Evolutionary conservation across 2,329 filamentous ascomycete species (phyloP), one percentile per base, ranked within the genome.

Genomic region (Colletotrichum filicis): DNA sequence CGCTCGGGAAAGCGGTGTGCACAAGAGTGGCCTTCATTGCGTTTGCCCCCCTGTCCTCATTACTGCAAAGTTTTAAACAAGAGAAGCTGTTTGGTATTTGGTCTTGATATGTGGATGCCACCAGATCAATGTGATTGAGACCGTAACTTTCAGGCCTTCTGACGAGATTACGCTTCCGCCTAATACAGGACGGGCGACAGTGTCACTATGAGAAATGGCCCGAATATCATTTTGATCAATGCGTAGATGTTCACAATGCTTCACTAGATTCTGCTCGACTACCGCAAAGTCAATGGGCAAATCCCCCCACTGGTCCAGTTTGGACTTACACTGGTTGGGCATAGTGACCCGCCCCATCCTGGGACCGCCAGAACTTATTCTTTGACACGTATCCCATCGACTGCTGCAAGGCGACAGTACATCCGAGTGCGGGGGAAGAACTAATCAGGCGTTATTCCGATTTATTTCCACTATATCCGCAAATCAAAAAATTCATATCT

Each of bases 51-150:
- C 30, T 9, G 30, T 32, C 30, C 9, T 32, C 30, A 32, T 9
- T 11, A 32, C 30, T 32, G 9, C 9, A 32, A 32, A 32, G 30
- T 9, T 11, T 32, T 3, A 32, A 32, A 11, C 30, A 32, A 9
- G 2, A 32, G 30, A 32, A 32, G 30, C 30, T 32, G 4, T 32
- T 9, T 11, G 8, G 9, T 32, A 32, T 32, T 32, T 32, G 30
- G 8, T 1, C 30, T 32, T 32, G 30, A 1, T 11, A 32, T 32
- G 9, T 32, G 8, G 87, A 12, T 90, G 88, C 80, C 88, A 89
- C 78, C 88, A 90, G 79, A 83, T 90, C 28, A 82, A 88, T 76
- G 85, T 90, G 28, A 86, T 85, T 0, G 87, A 87, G 14, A 80
- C 83, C 22, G 87, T 87, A 12, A 85, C 77, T 52, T 85, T 78